A percentile compares a stretch with the other conserved stretches of the same genome.
Conservation (phyloP, 306 rosid genomes). For the Prinsepia uniflora region DNA sequence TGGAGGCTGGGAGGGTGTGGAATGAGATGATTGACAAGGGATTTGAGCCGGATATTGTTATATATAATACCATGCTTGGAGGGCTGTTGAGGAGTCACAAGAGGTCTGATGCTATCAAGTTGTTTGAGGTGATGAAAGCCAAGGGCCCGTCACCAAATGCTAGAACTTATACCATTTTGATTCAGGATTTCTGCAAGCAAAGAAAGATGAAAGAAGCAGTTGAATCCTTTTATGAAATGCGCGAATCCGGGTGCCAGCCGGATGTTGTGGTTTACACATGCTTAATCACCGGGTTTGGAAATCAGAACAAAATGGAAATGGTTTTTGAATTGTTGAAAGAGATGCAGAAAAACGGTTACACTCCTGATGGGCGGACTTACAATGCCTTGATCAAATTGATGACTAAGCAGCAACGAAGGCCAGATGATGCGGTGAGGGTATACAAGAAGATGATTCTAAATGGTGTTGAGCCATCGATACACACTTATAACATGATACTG, state of each 20-base stretch:
- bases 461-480: conserved; percentile 63
- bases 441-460: conserved; percentile 72
- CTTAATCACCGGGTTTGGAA: conserved; percentile 80
- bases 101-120: conserved; percentile 78
- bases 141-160: conserved; percentile 70
- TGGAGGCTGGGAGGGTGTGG: conserved; percentile 94
- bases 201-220: conserved; percentile 63
- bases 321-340: conserved; percentile 52
- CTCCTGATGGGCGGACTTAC: conserved; percentile 69
- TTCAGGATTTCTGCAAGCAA: conserved; percentile 70
- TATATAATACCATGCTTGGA: conserved; percentile 74
- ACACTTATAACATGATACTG: conserved; percentile 88
- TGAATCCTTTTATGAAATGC: conserved; percentile 55
- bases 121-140: conserved; percentile 84
- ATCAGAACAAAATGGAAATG: conserved; percentile 67
- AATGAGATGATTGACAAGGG: conserved; percentile 83
- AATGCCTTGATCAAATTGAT: conserved; percentile 74
- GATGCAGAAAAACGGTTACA: conserved; percentile 60
- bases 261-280: conserved; percentile 68
- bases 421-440: conserved; percentile 62
- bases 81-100: conserved; percentile 67
- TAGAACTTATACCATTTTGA: conserved; percentile 62
- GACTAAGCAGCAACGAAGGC: conserved; percentile 67
- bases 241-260: conserved; percentile 52
- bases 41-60: conserved; percentile 72